Evolutionary conservation across 805 yeast species (phyloP).

Genomic region (Aciculoconidium aculeatum): DNA sequence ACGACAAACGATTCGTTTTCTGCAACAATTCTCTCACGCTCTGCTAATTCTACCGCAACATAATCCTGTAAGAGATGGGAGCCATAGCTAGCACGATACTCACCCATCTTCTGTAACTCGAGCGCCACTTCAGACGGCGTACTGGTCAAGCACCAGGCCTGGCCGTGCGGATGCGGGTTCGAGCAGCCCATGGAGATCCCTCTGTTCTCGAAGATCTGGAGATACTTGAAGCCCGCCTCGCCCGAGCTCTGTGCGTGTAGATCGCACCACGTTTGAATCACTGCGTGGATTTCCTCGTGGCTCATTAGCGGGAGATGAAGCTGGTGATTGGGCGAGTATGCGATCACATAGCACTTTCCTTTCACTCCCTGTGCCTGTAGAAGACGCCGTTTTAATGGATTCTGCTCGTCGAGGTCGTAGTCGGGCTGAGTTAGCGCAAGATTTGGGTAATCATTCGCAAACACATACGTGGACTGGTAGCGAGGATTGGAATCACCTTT

Average conservation of each 20-base stretch:
- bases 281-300: conserved; percentile 34
- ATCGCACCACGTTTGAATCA: conserved; percentile 57
- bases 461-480: conserved; percentile 52
- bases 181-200: conserved; percentile 81
- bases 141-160: conserved; percentile 66
- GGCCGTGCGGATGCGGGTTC: conserved; percentile 80
- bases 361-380: conserved; percentile 52
- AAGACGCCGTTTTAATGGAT: conserved; percentile 34
- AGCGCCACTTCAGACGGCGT: conserved; percentile 62
- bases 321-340: conserved; percentile 67
- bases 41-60: conserved; percentile 47
- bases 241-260: conserved; percentile 41
- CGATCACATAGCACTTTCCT: conserved; percentile 67
- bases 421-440: conserved; percentile 54
- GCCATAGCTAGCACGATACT: conserved; percentile 37
- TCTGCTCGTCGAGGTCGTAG: conserved; percentile 16
- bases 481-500: conserved; percentile 55
- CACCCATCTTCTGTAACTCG: conserved; percentile 47
- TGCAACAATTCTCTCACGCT: conserved; percentile 47
- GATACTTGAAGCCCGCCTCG: conserved; percentile 48
- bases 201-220: conserved; percentile 73
- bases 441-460: conserved; percentile 68
- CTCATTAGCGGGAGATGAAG: conserved; percentile 61
- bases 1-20: conserved; percentile 60
- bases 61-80: conserved; percentile 59